Conservation (phyloP, 164 flowering plant genomes). For the Magnolia changhungtana region DNA sequence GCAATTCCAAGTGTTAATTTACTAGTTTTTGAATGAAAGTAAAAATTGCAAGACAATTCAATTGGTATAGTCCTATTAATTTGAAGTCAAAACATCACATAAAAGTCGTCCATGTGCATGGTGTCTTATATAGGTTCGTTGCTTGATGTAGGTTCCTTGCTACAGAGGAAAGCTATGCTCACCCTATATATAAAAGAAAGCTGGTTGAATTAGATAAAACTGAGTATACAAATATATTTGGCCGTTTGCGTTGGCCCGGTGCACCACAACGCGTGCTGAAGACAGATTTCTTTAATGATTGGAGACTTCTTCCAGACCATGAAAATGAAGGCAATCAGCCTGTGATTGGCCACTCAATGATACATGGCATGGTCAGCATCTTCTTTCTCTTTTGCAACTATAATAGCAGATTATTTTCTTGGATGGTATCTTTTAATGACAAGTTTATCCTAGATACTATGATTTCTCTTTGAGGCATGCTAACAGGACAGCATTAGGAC, state of each 20-base stretch:
- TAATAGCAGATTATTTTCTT: background rate
- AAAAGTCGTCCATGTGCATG: background rate
- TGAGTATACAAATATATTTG: constrained; percentile 70
- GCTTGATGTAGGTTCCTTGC: constrained; percentile 64
- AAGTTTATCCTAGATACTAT: background rate
- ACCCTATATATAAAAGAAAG: constrained; percentile 72
- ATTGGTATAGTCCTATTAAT: background rate
- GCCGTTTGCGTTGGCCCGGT: constrained; percentile 92
- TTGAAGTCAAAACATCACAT: background rate
- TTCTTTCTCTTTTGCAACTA: background rate
- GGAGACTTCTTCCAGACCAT: constrained; percentile 55
- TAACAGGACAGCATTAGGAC: no score
- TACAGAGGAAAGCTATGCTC: constrained; percentile 85
- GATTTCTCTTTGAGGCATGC: background rate
- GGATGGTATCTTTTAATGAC: background rate
- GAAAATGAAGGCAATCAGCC: constrained; percentile 69
- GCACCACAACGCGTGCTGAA: constrained; percentile 77
- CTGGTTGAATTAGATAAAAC: constrained; percentile 57
- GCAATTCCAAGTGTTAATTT: background rate
- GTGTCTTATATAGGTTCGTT: background rate
- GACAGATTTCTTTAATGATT: constrained; percentile 62
- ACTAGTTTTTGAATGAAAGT: background rate
- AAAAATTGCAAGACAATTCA: background rate
- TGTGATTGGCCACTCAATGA: constrained; percentile 64
- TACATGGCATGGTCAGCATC: constrained; percentile 64